These are phyloP conservation scores for Agapanthus africanus DNA, from an alignment of 106 monocot species.

Conservation along the genomic window DNA sequence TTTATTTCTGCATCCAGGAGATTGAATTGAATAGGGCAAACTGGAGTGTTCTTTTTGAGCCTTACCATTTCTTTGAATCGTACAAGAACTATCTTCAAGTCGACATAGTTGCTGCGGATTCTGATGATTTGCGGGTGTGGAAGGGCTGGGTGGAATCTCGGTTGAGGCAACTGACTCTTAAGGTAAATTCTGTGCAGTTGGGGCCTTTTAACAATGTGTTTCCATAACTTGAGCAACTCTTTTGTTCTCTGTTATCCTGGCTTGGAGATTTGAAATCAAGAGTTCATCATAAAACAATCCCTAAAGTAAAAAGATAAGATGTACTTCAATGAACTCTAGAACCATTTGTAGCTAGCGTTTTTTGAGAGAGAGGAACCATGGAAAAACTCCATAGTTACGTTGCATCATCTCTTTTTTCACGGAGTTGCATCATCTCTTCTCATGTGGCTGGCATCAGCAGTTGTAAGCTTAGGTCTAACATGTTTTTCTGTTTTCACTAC, in stretches of 20 bases:
- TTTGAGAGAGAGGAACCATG: no score
- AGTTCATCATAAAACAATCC: no score
- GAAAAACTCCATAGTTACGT: no score
- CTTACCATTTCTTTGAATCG: slow-evolving; percentile 77
- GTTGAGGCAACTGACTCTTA: slow-evolving; percentile 82
- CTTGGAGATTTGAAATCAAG: neutral
- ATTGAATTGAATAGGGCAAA: slow-evolving; percentile 67
- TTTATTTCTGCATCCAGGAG: slow-evolving; percentile 32
- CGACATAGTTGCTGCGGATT: slow-evolving; percentile 75
- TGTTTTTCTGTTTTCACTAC: neutral
- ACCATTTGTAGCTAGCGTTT: no score
- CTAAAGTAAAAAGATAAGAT: no score
- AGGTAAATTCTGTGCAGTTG: slow-evolving; percentile 39
- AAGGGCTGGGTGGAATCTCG: slow-evolving; percentile 99
- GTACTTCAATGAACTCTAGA: no score
- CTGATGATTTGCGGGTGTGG: slow-evolving; percentile 77
- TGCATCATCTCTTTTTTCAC: no score
- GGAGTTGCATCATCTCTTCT: no score
- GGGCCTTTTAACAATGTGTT: no score
- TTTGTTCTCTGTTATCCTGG: neutral
- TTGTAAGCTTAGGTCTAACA: neutral
- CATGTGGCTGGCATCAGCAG: neutral
- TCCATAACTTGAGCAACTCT: neutral
- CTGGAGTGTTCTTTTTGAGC: slow-evolving; percentile 77
- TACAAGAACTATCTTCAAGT: slow-evolving; percentile 96